phyloP scores from a whole-genome alignment of 345 rosid species.

The Brassica napus region DNA sequence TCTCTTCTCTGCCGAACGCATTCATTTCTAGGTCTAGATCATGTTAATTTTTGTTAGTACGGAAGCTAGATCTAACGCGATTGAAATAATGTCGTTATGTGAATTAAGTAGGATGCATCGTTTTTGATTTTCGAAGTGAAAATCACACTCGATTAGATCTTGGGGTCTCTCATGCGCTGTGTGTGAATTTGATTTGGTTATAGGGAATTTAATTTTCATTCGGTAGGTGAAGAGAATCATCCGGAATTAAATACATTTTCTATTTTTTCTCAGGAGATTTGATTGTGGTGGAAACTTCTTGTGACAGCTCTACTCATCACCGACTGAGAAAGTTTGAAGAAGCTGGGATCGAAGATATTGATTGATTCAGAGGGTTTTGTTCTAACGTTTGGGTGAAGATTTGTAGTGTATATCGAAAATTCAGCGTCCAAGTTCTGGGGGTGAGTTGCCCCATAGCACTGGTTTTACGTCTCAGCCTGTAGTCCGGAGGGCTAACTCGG shows the following conservation, averaged over 20 bases:
- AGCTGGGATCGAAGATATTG: slow-evolving; percentile 22
- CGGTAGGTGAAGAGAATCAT: slow-evolving; percentile 33
- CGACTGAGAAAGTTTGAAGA: slow-evolving; percentile 29
- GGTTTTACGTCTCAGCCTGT: slow-evolving; percentile 40
- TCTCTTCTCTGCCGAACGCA: slow-evolving; percentile 16
- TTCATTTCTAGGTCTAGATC: slow-evolving; percentile 12
- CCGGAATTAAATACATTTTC: not conserved
- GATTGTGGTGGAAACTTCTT: slow-evolving; percentile 6
- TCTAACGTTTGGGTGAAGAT: not conserved
- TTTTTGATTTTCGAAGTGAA: not conserved
- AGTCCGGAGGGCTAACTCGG: slow-evolving; percentile 54
- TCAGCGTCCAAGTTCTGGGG: slow-evolving; percentile 49
- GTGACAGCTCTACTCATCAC: slow-evolving; percentile 6
- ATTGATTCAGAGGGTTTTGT: slow-evolving; percentile 2
- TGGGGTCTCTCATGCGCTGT: not conserved
- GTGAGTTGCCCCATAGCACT: slow-evolving; percentile 42
- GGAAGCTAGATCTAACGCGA: slow-evolving; percentile 35
- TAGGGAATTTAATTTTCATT: not conserved
- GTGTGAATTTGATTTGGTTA: not conserved
- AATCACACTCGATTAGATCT: slow-evolving; percentile 20
- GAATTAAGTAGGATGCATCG: not conserved
- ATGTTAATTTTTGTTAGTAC: not conserved
- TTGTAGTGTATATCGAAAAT: slow-evolving; percentile 26
- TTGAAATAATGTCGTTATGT: slow-evolving; percentile 11
- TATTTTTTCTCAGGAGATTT: slow-evolving; percentile 16